phyloP scores from a whole-genome alignment of 352 stramenopile genomes.

The Globisporangium megalacanthum region DNA sequence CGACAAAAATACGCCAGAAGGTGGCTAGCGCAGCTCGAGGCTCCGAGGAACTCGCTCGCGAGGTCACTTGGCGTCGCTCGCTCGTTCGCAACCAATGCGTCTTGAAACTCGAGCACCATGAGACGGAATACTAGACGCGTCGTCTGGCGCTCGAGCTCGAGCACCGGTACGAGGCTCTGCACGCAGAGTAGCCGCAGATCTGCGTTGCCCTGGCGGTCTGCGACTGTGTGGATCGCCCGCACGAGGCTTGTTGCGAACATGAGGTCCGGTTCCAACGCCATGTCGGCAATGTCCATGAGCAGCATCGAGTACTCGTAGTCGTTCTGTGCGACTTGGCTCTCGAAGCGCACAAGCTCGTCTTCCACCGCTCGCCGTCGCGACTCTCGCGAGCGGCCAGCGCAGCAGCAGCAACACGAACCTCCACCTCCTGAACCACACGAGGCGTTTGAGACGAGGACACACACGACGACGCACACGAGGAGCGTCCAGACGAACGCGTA shows the following conservation, averaged over 20 bases:
- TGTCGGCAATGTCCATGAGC: constrained; percentile 34
- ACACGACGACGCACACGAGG: constrained; percentile 18
- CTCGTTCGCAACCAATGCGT: neutral
- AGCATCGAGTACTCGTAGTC: constrained; percentile 69
- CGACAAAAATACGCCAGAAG: constrained; percentile 30
- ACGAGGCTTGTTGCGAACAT: constrained; percentile 20
- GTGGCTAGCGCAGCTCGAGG: constrained; percentile 28
- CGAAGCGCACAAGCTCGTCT: constrained; percentile 24
- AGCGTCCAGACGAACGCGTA: constrained; percentile 31
- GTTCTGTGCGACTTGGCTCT: constrained; percentile 56
- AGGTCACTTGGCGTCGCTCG: neutral
- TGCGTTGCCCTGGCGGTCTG: neutral
- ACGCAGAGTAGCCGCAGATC: constrained; percentile 24
- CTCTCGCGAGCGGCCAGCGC: constrained; percentile 27
- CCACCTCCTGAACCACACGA: constrained; percentile 28
- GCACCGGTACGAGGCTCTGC: constrained; percentile 33
- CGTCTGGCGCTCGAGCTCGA: constrained; percentile 43
- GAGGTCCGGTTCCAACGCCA: constrained; percentile 45
- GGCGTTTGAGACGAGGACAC: constrained; percentile 43
- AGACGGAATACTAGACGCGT: constrained; percentile 48
- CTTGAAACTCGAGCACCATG: constrained; percentile 27
- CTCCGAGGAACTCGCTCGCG: constrained; percentile 21
- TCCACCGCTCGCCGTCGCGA: constrained; percentile 38
- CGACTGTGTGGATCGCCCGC: constrained; percentile 2
- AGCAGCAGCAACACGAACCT: constrained; percentile 48